A percentile compares a stretch with the other conserved stretches of the same genome.
Conservation (phyloP, 805 yeast genomes). For the Ogataea polymorpha region DNA sequence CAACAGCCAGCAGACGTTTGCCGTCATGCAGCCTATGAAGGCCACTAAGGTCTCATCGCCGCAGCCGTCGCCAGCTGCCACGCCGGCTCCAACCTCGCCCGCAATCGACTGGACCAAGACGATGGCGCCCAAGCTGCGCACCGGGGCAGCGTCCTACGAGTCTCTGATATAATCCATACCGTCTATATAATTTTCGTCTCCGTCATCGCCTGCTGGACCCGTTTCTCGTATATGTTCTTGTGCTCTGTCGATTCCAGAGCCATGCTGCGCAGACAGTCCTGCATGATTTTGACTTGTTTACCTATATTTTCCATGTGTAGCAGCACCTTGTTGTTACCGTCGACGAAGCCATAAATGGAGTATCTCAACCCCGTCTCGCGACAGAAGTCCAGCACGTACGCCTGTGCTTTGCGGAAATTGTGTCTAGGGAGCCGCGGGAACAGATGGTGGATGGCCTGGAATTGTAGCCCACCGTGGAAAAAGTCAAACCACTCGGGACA, state of each 20-base stretch:
- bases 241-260: slow-evolving; percentile 44
- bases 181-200: slow-evolving; percentile 6
- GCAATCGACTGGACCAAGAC: slow-evolving; percentile 13
- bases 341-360: slow-evolving; percentile 78
- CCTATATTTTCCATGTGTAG: slow-evolving; percentile 70
- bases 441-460: slow-evolving; percentile 86
- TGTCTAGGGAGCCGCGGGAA: slow-evolving; percentile 90
- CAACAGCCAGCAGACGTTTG: slow-evolving; percentile 1
- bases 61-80: slow-evolving; percentile 5
- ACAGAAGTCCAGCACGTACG: slow-evolving; percentile 70
- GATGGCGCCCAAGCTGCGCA: slow-evolving; percentile 1
- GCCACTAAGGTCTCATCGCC: slow-evolving; percentile 13
- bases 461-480: slow-evolving; percentile 88
- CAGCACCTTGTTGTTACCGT: slow-evolving; percentile 73
- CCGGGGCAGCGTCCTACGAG: slow-evolving; percentile 1
- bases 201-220: slow-evolving; percentile 21
- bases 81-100: not conserved
- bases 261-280: slow-evolving; percentile 68
- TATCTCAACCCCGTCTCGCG: slow-evolving; percentile 72
- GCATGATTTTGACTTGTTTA: slow-evolving; percentile 71
- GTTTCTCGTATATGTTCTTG: slow-evolving; percentile 31
- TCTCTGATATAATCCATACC: slow-evolving; percentile 8
- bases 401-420: slow-evolving; percentile 74
- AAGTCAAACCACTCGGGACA: slow-evolving; percentile 92
- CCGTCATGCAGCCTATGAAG: slow-evolving; percentile 26